These are phyloP conservation scores for Aspergillus caelatus DNA, from an alignment of 2,329 filamentous ascomycete species.

Conservation along the genomic window DNA sequence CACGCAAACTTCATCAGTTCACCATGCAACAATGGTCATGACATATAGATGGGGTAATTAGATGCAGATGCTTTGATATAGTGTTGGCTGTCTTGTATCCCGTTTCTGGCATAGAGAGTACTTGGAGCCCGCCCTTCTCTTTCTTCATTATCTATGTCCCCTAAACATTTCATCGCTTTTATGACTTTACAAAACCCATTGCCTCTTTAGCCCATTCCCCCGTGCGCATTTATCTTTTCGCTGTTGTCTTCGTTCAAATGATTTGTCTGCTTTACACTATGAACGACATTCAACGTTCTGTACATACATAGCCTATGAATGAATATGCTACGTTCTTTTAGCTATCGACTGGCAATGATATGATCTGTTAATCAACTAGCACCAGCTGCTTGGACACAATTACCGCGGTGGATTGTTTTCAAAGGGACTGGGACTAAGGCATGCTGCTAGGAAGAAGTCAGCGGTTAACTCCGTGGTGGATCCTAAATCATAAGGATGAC, in stretches of 20 bases:
- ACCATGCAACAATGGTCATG: neutral
- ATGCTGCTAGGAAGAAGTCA: too few relatives aligned
- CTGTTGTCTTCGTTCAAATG: neutral
- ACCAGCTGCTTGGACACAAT: neutral
- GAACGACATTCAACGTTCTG: conserved; percentile 4
- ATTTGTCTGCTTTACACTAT: neutral
- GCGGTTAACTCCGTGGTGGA: neutral
- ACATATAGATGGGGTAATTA: neutral
- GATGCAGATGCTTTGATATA: neutral
- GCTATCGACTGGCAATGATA: neutral
- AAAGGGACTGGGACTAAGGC: neutral
- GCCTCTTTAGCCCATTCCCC: neutral
- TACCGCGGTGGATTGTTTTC: neutral
- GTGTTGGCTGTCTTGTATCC: conserved; percentile 1
- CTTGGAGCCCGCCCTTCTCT: neutral
- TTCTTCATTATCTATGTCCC: neutral
- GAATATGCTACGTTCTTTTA: conserved; percentile 4
- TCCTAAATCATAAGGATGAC: neutral
- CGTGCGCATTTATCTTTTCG: neutral
- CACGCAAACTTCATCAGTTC: neutral
- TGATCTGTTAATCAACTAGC: neutral
- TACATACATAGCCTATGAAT: conserved; percentile 9
- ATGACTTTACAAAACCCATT: neutral
- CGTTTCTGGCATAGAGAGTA: neutral
- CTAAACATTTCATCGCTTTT: neutral